Conservation (phyloP, 1,284 basidiomycete species). For the Kalmanozyma brasiliensis region DNA sequence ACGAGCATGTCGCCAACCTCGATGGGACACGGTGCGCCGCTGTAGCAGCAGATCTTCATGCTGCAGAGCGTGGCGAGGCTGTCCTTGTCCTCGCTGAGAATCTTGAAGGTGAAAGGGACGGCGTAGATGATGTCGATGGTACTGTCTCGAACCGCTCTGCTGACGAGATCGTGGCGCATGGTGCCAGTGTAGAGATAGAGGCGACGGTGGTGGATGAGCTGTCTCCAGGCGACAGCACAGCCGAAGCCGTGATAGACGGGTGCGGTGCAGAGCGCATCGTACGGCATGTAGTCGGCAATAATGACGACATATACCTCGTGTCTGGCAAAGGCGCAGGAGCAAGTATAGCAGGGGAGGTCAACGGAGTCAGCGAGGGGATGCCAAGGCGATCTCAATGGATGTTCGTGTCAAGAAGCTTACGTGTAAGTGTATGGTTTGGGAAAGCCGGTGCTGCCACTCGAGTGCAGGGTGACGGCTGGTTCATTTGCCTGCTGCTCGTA, state of each 20-base stretch:
- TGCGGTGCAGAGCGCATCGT: conserved; percentile 29
- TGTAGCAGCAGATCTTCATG: conserved; percentile 72
- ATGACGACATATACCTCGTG: conserved; percentile 31
- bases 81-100: conserved; percentile 73
- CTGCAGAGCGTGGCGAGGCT: conserved; percentile 70
- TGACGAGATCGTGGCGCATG: conserved; percentile 22
- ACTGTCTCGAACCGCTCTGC: conserved; percentile 11
- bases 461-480: conserved; percentile 35
- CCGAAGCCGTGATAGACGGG: conserved; percentile 50
- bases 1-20: conserved; percentile 74
- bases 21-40: conserved; percentile 69
- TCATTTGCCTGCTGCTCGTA: conserved; percentile 21
- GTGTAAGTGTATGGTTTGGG: conserved; percentile 42
- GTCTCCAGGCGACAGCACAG: conserved; percentile 32
- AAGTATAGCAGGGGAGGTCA: too few relatives aligned
- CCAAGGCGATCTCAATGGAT: too few relatives aligned
- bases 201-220: conserved; percentile 17
- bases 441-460: conserved; percentile 48
- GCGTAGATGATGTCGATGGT: conserved; percentile 61
- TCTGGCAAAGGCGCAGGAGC: too few relatives aligned
- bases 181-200: conserved; percentile 36
- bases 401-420: not conserved
- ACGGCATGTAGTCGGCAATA: conserved; percentile 22
- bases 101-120: conserved; percentile 70
- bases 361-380: too few relatives aligned